Conservation (phyloP, 2,329 filamentous ascomycete species). For the Diaporthe capsici region DNA sequence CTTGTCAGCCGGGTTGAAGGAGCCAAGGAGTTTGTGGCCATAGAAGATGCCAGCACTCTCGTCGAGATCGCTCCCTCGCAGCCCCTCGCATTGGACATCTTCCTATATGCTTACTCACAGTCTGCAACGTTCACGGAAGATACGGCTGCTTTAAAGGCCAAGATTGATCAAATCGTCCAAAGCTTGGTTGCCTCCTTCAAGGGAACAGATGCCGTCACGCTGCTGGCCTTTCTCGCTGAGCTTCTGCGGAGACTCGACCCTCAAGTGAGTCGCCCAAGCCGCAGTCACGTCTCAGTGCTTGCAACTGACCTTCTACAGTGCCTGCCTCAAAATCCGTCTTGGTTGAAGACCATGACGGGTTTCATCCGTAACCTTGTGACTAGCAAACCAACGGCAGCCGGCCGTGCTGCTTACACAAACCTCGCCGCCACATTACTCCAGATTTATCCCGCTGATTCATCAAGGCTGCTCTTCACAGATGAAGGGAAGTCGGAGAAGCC, state of each 20-base stretch:
- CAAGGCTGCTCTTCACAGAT: conserved; percentile 67
- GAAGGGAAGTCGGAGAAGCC: conserved; percentile 60
- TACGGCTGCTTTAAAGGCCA: conserved; percentile 50
- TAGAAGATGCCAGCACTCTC: conserved; percentile 68
- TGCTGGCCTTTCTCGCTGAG: conserved; percentile 69
- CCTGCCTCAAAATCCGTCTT: conserved; percentile 64
- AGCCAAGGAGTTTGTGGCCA: conserved; percentile 60
- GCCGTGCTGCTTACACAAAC: conserved; percentile 71
- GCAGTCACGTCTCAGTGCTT: not conserved
- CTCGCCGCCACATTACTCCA: conserved; percentile 71
- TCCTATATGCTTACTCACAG: conserved; percentile 71
- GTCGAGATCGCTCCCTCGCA: conserved; percentile 70
- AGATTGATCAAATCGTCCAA: conserved; percentile 63
- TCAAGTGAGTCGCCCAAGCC: conserved; percentile 54
- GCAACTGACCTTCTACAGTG: conserved; percentile 53
- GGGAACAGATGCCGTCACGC: conserved; percentile 71
- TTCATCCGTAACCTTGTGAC: conserved; percentile 68
- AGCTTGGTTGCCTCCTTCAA: conserved; percentile 67
- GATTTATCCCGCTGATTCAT: conserved; percentile 62
- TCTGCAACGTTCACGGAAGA: conserved; percentile 54
- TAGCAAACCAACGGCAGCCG: conserved; percentile 67
- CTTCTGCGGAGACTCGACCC: conserved; percentile 65
- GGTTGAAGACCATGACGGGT: conserved; percentile 63
- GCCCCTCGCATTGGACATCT: conserved; percentile 67
- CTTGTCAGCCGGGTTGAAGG: conserved; percentile 68